Evolutionary conservation across 1,284 basidiomycete genomes (phyloP).

Genomic region (Tilletiopsis washingtonensis): DNA sequence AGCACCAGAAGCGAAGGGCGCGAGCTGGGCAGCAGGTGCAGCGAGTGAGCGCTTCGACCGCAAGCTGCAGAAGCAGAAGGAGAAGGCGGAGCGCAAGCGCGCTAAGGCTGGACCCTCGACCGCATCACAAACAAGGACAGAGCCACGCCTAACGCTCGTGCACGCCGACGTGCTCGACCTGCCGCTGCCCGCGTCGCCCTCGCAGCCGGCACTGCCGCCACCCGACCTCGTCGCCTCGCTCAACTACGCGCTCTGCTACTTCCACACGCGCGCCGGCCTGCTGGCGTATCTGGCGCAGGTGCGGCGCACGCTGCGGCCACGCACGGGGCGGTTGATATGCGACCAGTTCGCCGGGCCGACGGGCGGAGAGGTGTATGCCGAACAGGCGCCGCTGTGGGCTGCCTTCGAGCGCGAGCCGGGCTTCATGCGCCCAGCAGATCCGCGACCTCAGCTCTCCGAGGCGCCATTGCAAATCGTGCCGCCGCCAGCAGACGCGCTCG

Average conservation of each 20-base stretch:
- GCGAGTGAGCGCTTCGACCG: constrained; percentile 30
- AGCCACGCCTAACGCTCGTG: constrained; percentile 17
- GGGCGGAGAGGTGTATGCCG: constrained; percentile 6
- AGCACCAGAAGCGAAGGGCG: not conserved
- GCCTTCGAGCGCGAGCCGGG: constrained; percentile 14
- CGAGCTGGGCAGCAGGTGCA: constrained; percentile 22
- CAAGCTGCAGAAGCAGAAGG: constrained; percentile 12
- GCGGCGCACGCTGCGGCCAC: constrained; percentile 15
- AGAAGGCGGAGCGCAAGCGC: not conserved
- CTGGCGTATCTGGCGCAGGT: constrained; percentile 19
- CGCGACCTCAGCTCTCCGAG: not conserved
- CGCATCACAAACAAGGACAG: not conserved
- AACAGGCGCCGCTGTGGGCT: constrained; percentile 14
- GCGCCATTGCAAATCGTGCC: not conserved
- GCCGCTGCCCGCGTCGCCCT: constrained; percentile 11
- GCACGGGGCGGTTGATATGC: constrained; percentile 31
- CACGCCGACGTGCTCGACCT: constrained; percentile 34
- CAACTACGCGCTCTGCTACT: constrained; percentile 39
- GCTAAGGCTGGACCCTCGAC: too few species aligned
- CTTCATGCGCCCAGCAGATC: constrained; percentile 9
- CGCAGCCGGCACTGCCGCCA: not conserved
- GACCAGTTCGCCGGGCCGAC: constrained; percentile 35
- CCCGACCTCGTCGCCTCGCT: constrained; percentile 33
- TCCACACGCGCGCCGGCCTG: constrained; percentile 27
- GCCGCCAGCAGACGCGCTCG: not conserved